Conservation (phyloP, 2,329 filamentous ascomycete species). For the Hypoxylon sp. region DNA sequence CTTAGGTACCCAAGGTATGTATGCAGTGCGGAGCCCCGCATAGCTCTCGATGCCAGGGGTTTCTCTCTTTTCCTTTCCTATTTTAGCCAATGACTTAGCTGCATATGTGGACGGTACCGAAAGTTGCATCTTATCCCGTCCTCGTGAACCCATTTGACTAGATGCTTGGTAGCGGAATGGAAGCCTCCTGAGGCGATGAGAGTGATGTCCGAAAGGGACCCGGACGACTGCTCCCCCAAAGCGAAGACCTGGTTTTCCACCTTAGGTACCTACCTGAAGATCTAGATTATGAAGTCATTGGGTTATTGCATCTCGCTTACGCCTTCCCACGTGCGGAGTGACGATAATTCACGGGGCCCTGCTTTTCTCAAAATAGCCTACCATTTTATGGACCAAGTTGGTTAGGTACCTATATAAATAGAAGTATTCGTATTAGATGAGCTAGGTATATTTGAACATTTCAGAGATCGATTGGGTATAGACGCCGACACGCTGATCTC, state of each 20-base stretch:
- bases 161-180: slow-evolving; percentile 7
- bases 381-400: slow-evolving; percentile 8
- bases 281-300: slow-evolving; percentile 28
- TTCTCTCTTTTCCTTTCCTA: slow-evolving; percentile 14
- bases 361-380: slow-evolving; percentile 35
- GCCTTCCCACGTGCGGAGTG: slow-evolving; percentile 32
- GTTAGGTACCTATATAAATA: slow-evolving; percentile 39
- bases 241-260: background rate
- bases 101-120: background rate
- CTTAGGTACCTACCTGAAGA: background rate
- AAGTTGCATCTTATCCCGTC: slow-evolving; percentile 1
- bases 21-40: slow-evolving; percentile 38
- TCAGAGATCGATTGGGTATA: slow-evolving; percentile 36
- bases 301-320: slow-evolving; percentile 32
- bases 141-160: slow-evolving; percentile 3
- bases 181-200: slow-evolving; percentile 9
- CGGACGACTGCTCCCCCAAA: background rate
- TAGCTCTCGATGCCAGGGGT: slow-evolving; percentile 12
- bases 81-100: slow-evolving; percentile 7
- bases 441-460: slow-evolving; percentile 21
- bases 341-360: slow-evolving; percentile 11
- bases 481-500: slow-evolving; percentile 25
- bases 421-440: slow-evolving; percentile 31
- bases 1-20: slow-evolving; percentile 1
- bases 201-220: background rate